These are phyloP conservation scores for Coniochaeta sp. DNA, from an alignment of 2,329 filamentous ascomycete species.

Conservation along the genomic window DNA sequence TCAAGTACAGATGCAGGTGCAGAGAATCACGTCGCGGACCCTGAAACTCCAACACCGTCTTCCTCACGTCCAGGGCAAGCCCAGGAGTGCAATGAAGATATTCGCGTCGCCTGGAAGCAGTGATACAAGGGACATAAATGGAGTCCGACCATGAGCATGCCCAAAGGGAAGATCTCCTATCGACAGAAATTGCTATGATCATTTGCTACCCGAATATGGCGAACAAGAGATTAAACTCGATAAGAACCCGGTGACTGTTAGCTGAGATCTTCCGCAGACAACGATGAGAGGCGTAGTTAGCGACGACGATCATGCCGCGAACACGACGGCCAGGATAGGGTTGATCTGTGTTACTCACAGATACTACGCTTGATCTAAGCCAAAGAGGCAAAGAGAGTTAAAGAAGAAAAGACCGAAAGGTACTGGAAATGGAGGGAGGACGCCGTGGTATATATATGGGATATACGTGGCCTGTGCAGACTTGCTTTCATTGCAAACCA, in stretches of 20 bases:
- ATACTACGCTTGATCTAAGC: constrained; percentile 70
- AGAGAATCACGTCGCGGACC: no score
- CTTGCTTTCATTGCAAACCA: background rate
- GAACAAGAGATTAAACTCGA: constrained; percentile 96
- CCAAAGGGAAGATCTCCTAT: constrained; percentile 49
- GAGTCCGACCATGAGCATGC: constrained; percentile 58
- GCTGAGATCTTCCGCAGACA: no score
- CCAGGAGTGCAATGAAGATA: constrained; percentile 52
- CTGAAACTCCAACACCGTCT: background rate
- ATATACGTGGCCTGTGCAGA: background rate
- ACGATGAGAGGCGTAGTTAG: no score
- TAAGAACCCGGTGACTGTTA: no score
- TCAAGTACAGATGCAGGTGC: no score
- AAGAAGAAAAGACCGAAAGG: constrained; percentile 42
- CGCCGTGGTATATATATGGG: background rate
- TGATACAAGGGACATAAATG: constrained; percentile 74
- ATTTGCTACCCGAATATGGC: constrained; percentile 59
- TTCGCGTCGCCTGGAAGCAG: constrained; percentile 67
- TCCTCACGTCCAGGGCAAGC: constrained; percentile 42
- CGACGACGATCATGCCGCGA: no score
- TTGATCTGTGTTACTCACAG: no score
- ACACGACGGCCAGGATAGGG: no score
- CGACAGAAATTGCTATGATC: constrained; percentile 79
- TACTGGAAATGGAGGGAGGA: background rate
- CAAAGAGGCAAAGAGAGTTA: constrained; percentile 51